Evolutionary conservation across 2,329 filamentous ascomycete genomes (phyloP).

Genomic region (Fragosphaeria purpurea): DNA sequence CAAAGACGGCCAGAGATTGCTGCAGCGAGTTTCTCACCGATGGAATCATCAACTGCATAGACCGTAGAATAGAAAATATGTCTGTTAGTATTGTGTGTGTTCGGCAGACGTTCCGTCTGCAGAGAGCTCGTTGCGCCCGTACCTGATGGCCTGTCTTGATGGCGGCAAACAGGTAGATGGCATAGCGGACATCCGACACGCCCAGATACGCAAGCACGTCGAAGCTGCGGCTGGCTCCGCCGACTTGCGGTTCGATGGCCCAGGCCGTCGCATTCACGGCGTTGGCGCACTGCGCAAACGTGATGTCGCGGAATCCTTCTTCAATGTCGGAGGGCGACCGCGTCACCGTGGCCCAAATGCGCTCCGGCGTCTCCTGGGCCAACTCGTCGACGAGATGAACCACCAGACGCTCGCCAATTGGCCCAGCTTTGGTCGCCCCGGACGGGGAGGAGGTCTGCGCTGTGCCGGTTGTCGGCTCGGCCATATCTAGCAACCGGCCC

Average conservation of each 20-base stretch:
- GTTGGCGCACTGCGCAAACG: constrained; percentile 2
- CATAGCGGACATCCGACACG: constrained; percentile 8
- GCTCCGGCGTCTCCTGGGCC: constrained; percentile 1
- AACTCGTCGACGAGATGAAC: constrained; percentile 5
- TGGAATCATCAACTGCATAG: constrained; percentile 7
- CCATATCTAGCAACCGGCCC: no score
- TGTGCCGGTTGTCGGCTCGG: no score
- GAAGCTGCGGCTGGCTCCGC: neutral
- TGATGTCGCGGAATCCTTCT: constrained; percentile 1
- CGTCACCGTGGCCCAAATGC: neutral
- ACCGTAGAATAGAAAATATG: no score
- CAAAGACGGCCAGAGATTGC: constrained; percentile 5
- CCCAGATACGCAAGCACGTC: constrained; percentile 9
- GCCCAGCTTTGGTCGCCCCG: neutral
- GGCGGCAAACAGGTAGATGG: constrained; percentile 6
- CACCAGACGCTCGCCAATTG: neutral
- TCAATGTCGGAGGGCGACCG: neutral
- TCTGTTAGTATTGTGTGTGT: no score
- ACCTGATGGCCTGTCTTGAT: constrained; percentile 9
- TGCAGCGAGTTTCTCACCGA: constrained; percentile 7
- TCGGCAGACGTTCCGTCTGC: no score
- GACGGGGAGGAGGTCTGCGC: no score
- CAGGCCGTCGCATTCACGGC: constrained; percentile 1
- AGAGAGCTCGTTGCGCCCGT: neutral
- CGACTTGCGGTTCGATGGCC: neutral